phyloP scores from a whole-genome alignment of 495 filamentous ascomycete genomes.

The Penicillium argentinense region DNA sequence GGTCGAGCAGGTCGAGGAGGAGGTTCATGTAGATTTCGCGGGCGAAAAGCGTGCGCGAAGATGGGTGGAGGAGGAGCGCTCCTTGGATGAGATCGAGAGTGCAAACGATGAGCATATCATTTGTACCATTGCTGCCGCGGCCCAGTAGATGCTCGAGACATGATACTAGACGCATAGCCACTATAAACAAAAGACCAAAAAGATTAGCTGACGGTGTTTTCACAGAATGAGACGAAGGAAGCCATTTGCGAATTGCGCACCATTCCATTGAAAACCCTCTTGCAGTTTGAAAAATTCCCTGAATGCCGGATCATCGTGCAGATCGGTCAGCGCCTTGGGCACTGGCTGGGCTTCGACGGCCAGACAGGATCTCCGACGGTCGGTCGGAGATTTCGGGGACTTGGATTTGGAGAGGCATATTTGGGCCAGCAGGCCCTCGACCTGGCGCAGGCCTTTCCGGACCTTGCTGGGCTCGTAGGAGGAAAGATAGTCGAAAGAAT shows the following conservation, averaged over 20 bases:
- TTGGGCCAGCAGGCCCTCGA: constrained; percentile 93
- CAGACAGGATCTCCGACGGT: constrained; percentile 43
- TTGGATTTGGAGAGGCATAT: constrained; percentile 77
- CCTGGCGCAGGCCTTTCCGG: constrained; percentile 89
- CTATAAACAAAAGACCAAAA: constrained; percentile 31
- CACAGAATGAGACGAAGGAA: neutral
- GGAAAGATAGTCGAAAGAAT: constrained; percentile 95
- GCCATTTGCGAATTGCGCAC: constrained; percentile 53
- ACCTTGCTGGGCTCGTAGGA: constrained; percentile 88
- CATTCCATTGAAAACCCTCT: constrained; percentile 97
- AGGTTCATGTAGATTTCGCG: constrained; percentile 95
- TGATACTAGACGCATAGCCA: constrained; percentile 79
- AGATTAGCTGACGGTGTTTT: neutral
- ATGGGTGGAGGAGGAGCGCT: constrained; percentile 86
- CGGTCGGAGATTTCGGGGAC: constrained; percentile 39
- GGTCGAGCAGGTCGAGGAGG: constrained; percentile 91
- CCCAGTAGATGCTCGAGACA: constrained; percentile 88
- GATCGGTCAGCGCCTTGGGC: constrained; percentile 65
- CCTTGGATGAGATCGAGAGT: constrained; percentile 91
- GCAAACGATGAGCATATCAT: constrained; percentile 85
- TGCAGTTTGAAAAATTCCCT: constrained; percentile 95
- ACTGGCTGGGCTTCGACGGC: constrained; percentile 39
- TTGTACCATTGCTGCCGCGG: constrained; percentile 73
- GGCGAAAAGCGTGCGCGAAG: constrained; percentile 81
- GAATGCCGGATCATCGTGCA: constrained; percentile 86